These are phyloP conservation scores for Neurospora pannonica DNA, from an alignment of 495 filamentous ascomycete species.

Conservation along the genomic window DNA sequence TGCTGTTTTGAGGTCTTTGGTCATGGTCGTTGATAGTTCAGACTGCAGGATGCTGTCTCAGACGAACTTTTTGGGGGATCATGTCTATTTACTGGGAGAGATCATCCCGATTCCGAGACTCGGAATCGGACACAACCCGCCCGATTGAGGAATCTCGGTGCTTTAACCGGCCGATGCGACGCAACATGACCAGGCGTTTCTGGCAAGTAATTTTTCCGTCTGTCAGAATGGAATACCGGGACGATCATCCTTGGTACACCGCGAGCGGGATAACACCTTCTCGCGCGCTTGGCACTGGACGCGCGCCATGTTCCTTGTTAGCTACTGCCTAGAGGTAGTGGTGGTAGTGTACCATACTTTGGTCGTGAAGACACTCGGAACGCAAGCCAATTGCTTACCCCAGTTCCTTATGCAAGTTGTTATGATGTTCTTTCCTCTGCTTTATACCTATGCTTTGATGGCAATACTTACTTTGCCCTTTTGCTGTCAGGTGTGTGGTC, in stretches of 20 bases:
- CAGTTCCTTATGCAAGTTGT: background rate
- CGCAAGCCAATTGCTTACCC: background rate
- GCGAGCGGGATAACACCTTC: background rate
- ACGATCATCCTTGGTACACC: background rate
- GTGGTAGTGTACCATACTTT: background rate
- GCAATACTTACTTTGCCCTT: background rate
- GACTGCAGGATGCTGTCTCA: background rate
- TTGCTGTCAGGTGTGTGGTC: background rate
- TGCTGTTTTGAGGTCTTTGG: background rate
- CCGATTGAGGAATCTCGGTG: background rate
- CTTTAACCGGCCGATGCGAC: conserved; percentile 13
- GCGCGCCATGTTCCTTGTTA: background rate
- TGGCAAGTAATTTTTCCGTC: conserved; percentile 7
- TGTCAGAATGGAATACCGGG: background rate
- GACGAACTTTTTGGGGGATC: too few species aligned
- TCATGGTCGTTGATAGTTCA: background rate
- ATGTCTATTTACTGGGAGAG: background rate
- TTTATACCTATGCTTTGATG: background rate
- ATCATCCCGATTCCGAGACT: background rate
- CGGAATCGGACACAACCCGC: background rate
- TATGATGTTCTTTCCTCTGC: background rate
- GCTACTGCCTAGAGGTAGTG: too few species aligned
- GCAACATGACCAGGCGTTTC: background rate
- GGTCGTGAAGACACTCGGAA: background rate
- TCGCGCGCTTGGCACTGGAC: background rate